phyloP scores from a whole-genome alignment of 75 land plant genomes.

The Pinus taeda region DNA sequence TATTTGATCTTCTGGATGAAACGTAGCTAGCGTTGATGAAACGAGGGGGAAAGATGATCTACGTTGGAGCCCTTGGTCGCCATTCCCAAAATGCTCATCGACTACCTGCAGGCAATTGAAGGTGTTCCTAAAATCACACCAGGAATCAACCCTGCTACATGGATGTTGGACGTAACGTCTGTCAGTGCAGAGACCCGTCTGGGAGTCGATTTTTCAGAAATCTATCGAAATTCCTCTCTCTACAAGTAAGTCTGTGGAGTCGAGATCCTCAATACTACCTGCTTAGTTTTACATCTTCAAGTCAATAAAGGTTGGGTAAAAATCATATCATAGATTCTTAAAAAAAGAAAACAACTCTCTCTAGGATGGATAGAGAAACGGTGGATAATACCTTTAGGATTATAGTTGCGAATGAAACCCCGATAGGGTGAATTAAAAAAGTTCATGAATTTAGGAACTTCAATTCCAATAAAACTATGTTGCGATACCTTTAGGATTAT shows the following conservation, averaged over 20 bases:
- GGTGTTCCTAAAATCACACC: neutral
- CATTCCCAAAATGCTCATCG: constrained; percentile 23
- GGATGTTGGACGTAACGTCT: constrained; percentile 47
- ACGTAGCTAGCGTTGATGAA: constrained; percentile 40
- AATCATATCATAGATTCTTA: too few species aligned
- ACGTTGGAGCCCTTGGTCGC: constrained; percentile 40
- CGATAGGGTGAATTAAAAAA: too few species aligned
- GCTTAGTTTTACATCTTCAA: too few species aligned
- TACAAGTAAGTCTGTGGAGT: constrained; percentile 16
- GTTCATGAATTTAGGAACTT: too few species aligned
- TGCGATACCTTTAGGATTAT: too few species aligned
- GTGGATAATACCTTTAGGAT: too few species aligned
- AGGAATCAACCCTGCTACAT: constrained; percentile 18
- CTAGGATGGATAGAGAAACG: too few species aligned
- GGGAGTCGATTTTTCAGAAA: constrained; percentile 27
- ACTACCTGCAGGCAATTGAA: constrained; percentile 32
- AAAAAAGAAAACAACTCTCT: too few species aligned
- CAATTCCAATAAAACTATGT: too few species aligned
- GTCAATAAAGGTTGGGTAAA: too few species aligned
- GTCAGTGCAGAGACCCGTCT: constrained; percentile 15
- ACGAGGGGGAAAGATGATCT: constrained; percentile 44
- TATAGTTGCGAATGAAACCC: too few species aligned
- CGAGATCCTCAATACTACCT: neutral
- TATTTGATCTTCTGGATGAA: neutral
- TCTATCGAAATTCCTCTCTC: neutral